Percentiles rank a stretch among this genome's conserved stretches.
phyloP scores from a whole-genome alignment of 2,329 filamentous ascomycete species.

The Trichoderma endophyticum region DNA sequence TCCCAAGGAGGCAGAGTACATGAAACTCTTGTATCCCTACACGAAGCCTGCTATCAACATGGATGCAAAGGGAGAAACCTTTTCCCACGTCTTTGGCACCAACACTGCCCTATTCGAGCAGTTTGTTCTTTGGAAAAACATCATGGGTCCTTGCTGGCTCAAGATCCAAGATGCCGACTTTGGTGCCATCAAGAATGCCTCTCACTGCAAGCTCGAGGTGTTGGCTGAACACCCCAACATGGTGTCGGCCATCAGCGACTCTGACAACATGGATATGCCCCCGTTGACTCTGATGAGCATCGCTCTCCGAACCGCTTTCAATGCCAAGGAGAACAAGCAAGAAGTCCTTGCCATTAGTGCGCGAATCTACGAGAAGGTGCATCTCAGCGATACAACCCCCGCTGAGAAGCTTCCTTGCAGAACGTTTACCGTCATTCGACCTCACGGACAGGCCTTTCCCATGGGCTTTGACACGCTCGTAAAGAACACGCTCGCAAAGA shows the following conservation, averaged over 20 bases:
- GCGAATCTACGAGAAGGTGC: slow-evolving; percentile 87
- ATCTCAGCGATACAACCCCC: slow-evolving; percentile 80
- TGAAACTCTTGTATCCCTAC: slow-evolving; percentile 96
- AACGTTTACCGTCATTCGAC: slow-evolving; percentile 88
- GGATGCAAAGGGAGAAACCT: slow-evolving; percentile 76
- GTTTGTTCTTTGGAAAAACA: slow-evolving; percentile 97
- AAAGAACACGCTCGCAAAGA: slow-evolving; percentile 51
- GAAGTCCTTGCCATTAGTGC: slow-evolving; percentile 91
- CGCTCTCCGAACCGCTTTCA: slow-evolving; percentile 81
- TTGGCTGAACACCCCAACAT: slow-evolving; percentile 73
- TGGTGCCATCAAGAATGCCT: slow-evolving; percentile 80
- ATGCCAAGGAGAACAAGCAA: slow-evolving; percentile 90
- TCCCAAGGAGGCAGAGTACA: slow-evolving; percentile 83
- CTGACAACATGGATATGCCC: slow-evolving; percentile 77
- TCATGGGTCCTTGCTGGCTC: slow-evolving; percentile 98
- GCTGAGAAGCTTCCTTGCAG: slow-evolving; percentile 85
- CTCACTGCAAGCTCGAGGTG: slow-evolving; percentile 94
- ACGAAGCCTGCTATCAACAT: slow-evolving; percentile 72
- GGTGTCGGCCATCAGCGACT: slow-evolving; percentile 69
- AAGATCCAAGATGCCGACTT: slow-evolving; percentile 86
- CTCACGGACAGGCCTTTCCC: slow-evolving; percentile 72
- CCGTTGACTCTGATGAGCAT: slow-evolving; percentile 96
- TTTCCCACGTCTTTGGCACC: slow-evolving; percentile 88
- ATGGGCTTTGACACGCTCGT: slow-evolving; percentile 79
- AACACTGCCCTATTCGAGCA: slow-evolving; percentile 96